phyloP scores from a whole-genome alignment of 176 grass and related monocot species.

The Carex kokanica region DNA sequence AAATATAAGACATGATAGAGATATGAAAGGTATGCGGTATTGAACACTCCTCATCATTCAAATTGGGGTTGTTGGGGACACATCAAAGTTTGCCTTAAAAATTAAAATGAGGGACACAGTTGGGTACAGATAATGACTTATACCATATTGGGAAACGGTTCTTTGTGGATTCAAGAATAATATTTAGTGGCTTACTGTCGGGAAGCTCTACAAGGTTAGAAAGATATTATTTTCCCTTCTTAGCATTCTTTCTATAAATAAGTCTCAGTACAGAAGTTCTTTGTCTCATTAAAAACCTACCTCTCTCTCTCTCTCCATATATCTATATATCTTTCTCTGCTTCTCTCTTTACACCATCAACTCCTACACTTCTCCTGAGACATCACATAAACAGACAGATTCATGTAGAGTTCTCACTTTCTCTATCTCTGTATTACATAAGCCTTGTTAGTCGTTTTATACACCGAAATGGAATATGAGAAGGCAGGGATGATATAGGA shows the following conservation, averaged over 20 bases:
- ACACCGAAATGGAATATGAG: background rate
- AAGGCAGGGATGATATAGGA: background rate
- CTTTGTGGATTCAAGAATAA: background rate
- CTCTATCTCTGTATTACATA: background rate
- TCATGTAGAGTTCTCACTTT: background rate
- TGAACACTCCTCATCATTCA: no score
- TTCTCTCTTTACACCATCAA: background rate
- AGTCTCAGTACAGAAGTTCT: background rate
- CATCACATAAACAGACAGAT: background rate
- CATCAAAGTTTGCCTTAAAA: background rate
- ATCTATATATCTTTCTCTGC: background rate
- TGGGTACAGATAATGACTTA: background rate
- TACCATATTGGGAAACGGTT: slow-evolving; percentile 14
- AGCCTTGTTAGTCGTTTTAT: background rate
- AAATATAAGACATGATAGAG: no score
- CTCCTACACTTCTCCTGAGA: background rate
- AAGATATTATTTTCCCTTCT: background rate
- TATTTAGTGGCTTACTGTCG: background rate
- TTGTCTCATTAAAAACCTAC: background rate
- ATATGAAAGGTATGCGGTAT: no score
- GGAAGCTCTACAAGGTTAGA: background rate
- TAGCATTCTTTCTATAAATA: slow-evolving; percentile 8
- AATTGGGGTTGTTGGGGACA: no score
- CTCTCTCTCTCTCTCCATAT: background rate
- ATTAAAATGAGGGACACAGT: background rate